These are phyloP conservation scores for Plantago ovata DNA, from an alignment of 257 asterid genomes.

Conservation along the genomic window DNA sequence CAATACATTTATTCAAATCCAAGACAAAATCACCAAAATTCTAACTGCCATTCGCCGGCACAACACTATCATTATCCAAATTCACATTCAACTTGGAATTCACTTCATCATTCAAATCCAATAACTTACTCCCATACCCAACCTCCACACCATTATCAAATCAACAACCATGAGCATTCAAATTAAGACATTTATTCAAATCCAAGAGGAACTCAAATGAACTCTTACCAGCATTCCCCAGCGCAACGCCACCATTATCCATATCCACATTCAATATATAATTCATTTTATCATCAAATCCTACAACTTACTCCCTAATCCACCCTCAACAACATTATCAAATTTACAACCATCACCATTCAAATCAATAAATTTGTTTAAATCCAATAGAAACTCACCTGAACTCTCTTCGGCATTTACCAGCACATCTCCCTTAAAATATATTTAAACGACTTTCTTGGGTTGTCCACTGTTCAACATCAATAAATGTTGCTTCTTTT, in stretches of 20 bases:
- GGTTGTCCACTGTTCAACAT: constrained; percentile 28
- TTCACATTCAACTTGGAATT: constrained; percentile 33
- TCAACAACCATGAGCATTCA: constrained; percentile 34
- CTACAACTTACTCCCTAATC: constrained; percentile 39
- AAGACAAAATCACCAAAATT: constrained; percentile 30
- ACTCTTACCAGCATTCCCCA: no score
- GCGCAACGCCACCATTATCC: constrained; percentile 16
- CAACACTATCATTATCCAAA: constrained; percentile 15
- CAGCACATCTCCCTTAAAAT: no score
- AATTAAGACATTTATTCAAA: constrained; percentile 41
- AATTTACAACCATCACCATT: constrained; percentile 30
- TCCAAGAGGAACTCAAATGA: constrained; percentile 34
- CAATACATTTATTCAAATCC: constrained; percentile 43
- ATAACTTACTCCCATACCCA: constrained; percentile 37
- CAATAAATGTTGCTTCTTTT: constrained; percentile 12
- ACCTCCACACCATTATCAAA: constrained; percentile 30
- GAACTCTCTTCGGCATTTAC: constrained; percentile 24
- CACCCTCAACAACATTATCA: constrained; percentile 19
- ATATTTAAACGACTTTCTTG: no score
- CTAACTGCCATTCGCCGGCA: no score
- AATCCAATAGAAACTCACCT: constrained; percentile 38
- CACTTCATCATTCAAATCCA: constrained; percentile 53
- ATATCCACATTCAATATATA: constrained; percentile 31
- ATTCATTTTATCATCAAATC: constrained; percentile 46
- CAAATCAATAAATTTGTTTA: constrained; percentile 41